Evolutionary conservation across 352 stramenopile species (phyloP).

Genomic region (Blastocystis sp.): DNA sequence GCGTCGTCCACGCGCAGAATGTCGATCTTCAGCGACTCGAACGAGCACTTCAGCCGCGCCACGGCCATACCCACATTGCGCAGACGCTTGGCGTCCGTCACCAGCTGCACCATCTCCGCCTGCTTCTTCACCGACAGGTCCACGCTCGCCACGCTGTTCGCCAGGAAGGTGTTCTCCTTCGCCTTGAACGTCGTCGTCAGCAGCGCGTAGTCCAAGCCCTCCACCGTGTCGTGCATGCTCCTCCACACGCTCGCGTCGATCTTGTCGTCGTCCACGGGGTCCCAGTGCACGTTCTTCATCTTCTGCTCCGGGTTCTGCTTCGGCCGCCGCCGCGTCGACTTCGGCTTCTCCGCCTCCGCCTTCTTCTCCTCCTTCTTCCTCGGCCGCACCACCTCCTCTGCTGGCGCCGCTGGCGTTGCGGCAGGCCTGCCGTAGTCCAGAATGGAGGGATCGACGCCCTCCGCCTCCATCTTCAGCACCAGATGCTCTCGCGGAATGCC

Average conservation of each 20-base stretch:
- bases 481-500: not conserved
- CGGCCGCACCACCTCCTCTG: not conserved
- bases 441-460: conserved; percentile 49
- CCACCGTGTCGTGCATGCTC: conserved; percentile 2
- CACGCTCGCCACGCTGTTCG: not conserved
- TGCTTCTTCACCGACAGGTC: not conserved
- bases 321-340: not conserved
- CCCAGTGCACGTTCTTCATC: conserved; percentile 62
- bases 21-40: not conserved
- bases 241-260: conserved; percentile 36
- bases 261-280: conserved; percentile 16
- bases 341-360: conserved; percentile 11
- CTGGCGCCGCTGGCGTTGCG: no score
- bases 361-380: conserved; percentile 22
- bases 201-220: not conserved
- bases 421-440: conserved; percentile 7
- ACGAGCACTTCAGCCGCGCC: conserved; percentile 19
- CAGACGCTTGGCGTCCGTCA: conserved; percentile 46
- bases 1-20: conserved; percentile 45
- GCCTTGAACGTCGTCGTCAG: conserved; percentile 12
- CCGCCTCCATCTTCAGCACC: not conserved
- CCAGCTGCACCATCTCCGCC: conserved; percentile 16
- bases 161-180: conserved; percentile 50
- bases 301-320: not conserved
- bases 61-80: conserved; percentile 73